A percentile compares a stretch with the other conserved stretches of the same genome.
phyloP scores from a whole-genome alignment of 352 stramenopile species.

The Phytophthora crassamura region DNA sequence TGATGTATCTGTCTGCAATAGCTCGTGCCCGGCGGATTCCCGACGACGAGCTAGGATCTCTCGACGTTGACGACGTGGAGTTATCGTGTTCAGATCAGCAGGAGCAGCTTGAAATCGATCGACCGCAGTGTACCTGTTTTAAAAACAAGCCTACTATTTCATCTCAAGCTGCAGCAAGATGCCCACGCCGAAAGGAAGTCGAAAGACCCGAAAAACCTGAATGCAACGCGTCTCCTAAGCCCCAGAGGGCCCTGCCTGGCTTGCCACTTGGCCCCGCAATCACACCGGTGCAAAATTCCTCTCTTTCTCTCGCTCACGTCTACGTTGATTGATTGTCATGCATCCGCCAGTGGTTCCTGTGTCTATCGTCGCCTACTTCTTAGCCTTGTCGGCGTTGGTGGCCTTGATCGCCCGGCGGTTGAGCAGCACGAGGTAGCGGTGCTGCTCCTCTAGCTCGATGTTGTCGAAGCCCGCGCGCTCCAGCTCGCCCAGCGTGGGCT shows the following conservation, averaged over 20 bases:
- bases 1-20: slow-evolving; percentile 27
- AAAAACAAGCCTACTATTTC: slow-evolving; percentile 1
- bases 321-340: too few species aligned
- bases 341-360: neutral
- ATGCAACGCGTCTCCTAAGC: too few species aligned
- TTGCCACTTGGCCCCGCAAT: too few species aligned
- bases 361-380: slow-evolving; percentile 62
- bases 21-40: slow-evolving; percentile 85
- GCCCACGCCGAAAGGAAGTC: neutral
- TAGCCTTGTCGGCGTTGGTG: slow-evolving; percentile 84
- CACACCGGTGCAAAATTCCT: too few species aligned
- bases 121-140: slow-evolving; percentile 13
- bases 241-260: too few species aligned
- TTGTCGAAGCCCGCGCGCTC: slow-evolving; percentile 85
- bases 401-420: slow-evolving; percentile 78
- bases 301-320: too few species aligned
- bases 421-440: slow-evolving; percentile 75
- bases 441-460: slow-evolving; percentile 77
- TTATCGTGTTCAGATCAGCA: slow-evolving; percentile 11
- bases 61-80: neutral
- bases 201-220: too few species aligned
- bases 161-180: slow-evolving; percentile 6
- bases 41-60: slow-evolving; percentile 37
- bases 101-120: slow-evolving; percentile 1
- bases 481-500: slow-evolving; percentile 79